phyloP scores from a whole-genome alignment of 1,139 yeast genomes.

The Lizanozyma gosingica region DNA sequence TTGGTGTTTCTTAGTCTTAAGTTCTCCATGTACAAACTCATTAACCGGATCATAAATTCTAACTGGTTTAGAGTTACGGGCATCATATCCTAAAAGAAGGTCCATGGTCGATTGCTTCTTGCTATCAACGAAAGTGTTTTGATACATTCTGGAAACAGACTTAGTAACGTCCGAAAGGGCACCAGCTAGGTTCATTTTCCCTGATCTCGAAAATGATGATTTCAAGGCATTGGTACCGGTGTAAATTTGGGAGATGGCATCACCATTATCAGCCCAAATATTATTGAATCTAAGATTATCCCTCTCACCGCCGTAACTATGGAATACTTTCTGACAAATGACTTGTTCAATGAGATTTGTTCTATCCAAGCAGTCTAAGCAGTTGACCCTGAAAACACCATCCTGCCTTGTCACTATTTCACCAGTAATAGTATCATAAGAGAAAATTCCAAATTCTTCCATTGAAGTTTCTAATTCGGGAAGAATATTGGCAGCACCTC shows the following conservation, averaged over 20 bases:
- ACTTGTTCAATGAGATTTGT: conserved; percentile 91
- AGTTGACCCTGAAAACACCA: conserved; percentile 87
- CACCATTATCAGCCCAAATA: conserved; percentile 98
- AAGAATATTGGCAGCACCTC: conserved; percentile 67
- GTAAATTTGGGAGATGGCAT: conserved; percentile 90
- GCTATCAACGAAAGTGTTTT: conserved; percentile 91
- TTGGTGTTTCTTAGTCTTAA: conserved; percentile 39
- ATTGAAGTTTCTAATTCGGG: conserved; percentile 58
- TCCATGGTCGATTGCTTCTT: conserved; percentile 85
- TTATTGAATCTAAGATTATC: conserved; percentile 13
- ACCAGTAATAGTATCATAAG: conserved; percentile 44
- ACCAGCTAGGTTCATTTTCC: conserved; percentile 94
- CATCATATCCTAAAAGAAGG: conserved; percentile 65
- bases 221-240: conserved; percentile 96
- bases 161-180: conserved; percentile 94
- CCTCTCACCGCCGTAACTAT: neutral
- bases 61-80: conserved; percentile 63
- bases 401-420: conserved; percentile 63
- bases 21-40: conserved; percentile 63
- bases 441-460: conserved; percentile 72
- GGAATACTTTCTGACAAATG: conserved; percentile 30
- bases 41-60: conserved; percentile 78
- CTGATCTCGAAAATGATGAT: conserved; percentile 87
- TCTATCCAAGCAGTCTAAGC: conserved; percentile 91
- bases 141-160: conserved; percentile 89